phyloP scores from a whole-genome alignment of 176 grass and related monocot genomes.

The Eremochloa ophiuroides region DNA sequence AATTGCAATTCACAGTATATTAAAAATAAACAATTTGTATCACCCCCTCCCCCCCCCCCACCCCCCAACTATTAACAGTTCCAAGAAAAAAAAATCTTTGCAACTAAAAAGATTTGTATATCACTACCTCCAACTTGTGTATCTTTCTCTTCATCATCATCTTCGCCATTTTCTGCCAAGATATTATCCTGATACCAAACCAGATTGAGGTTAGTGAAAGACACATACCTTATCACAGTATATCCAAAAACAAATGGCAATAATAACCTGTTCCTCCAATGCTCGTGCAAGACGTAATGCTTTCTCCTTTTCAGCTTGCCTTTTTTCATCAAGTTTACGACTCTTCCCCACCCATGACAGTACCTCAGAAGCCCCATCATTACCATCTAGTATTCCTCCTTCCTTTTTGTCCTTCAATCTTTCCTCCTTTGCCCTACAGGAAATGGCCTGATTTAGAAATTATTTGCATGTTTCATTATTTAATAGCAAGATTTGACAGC shows the following conservation, averaged over 20 bases:
- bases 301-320: constrained; percentile 70
- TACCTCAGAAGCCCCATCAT: constrained; percentile 59
- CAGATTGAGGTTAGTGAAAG: constrained; percentile 13
- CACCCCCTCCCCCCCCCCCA: too few relatives aligned
- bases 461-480: constrained; percentile 33
- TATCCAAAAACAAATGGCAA: constrained; percentile 1
- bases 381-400: constrained; percentile 61
- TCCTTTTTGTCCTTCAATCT: constrained; percentile 64
- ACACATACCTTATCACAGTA: neutral
- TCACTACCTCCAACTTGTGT: constrained; percentile 42
- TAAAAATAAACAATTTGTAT: neutral
- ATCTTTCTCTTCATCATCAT: constrained; percentile 33
- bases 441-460: constrained; percentile 51
- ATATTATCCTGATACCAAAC: constrained; percentile 68
- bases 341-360: constrained; percentile 83
- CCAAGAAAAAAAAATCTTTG: neutral
- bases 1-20: neutral
- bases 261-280: constrained; percentile 80
- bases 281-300: constrained; percentile 64
- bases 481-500: neutral
- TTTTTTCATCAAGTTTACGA: constrained; percentile 76
- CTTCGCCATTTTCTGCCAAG: constrained; percentile 62
- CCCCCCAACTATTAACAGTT: neutral
- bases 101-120: neutral
- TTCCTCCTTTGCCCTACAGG: constrained; percentile 82